These are phyloP conservation scores for Artemisia annua DNA, from an alignment of 129 eudicot genomes.

Conservation along the genomic window DNA sequence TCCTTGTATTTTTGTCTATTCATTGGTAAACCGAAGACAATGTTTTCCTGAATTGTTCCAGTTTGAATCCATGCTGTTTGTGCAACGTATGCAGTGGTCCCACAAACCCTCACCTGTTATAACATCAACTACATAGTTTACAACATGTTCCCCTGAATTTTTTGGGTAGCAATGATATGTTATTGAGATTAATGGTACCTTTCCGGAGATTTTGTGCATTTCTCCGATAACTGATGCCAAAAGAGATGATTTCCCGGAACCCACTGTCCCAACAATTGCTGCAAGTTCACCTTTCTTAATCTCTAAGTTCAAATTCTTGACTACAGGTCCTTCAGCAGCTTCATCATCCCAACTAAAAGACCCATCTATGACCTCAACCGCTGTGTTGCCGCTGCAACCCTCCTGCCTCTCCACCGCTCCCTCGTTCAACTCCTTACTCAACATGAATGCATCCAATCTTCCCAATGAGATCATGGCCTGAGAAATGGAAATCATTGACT, in stretches of 20 bases:
- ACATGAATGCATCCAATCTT: slow-evolving; percentile 74
- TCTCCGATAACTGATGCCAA: slow-evolving; percentile 71
- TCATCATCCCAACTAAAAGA: slow-evolving; percentile 89
- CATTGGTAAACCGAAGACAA: slow-evolving; percentile 82
- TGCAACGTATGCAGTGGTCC: slow-evolving; percentile 91
- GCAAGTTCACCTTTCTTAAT: slow-evolving; percentile 44
- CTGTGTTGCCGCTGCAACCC: slow-evolving; percentile 50
- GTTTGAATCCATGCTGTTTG: slow-evolving; percentile 87
- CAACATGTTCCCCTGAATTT: background rate
- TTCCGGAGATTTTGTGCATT: slow-evolving; percentile 72
- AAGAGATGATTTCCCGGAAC: slow-evolving; percentile 83
- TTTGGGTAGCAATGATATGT: background rate
- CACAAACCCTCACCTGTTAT: slow-evolving; percentile 74
- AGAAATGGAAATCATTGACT: slow-evolving; percentile 78
- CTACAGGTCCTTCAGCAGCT: slow-evolving; percentile 26
- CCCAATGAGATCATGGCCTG: slow-evolving; percentile 84
- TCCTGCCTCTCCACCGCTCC: slow-evolving; percentile 62
- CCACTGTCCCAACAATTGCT: slow-evolving; percentile 79
- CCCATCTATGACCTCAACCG: slow-evolving; percentile 64
- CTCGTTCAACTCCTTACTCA: slow-evolving; percentile 70
- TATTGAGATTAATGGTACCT: slow-evolving; percentile 26
- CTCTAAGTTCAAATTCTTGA: slow-evolving; percentile 6
- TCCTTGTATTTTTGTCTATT: slow-evolving; percentile 51
- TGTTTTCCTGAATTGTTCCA: slow-evolving; percentile 72
- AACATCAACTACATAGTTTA: slow-evolving; percentile 20